A percentile compares a stretch with the other conserved stretches of the same genome.
These are phyloP conservation scores for maize (Zea mays) DNA, from an alignment of 176 grass and related monocot genomes.

Conservation along the genomic window DNA sequence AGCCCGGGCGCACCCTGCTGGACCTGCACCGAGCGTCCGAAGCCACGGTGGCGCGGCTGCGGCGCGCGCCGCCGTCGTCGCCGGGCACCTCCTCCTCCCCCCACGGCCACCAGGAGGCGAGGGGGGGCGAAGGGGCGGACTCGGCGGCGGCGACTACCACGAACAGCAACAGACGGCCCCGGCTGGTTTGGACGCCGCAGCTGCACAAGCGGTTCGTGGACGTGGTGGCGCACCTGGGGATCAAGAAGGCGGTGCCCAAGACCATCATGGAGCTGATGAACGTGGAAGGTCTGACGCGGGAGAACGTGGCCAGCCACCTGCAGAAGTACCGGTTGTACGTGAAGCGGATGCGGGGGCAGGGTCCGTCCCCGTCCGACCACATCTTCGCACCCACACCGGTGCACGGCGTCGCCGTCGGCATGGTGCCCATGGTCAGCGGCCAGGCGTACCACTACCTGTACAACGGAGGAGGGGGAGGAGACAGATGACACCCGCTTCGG, in stretches of 20 bases:
- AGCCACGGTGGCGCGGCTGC: slow-evolving; percentile 62
- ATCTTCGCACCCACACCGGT: slow-evolving; percentile 60
- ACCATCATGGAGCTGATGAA: slow-evolving; percentile 99
- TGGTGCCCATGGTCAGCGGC: too few species aligned
- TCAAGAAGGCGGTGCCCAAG: slow-evolving; percentile 93
- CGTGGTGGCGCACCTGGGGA: slow-evolving; percentile 87
- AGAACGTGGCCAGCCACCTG: slow-evolving; percentile 94
- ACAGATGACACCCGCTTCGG: too few species aligned
- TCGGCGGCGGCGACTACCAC: not conserved
- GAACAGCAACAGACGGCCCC: slow-evolving; percentile 30
- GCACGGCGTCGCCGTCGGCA: not conserved
- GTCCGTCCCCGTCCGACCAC: slow-evolving; percentile 46
- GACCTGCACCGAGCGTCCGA: slow-evolving; percentile 75
- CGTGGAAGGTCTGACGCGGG: slow-evolving; percentile 76
- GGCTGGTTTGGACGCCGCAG: slow-evolving; percentile 91
- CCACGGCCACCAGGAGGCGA: not conserved
- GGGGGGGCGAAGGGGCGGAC: slow-evolving; percentile 36
- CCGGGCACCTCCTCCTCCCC: not conserved
- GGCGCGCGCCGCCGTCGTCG: slow-evolving; percentile 25
- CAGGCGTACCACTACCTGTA: too few species aligned
- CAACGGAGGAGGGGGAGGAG: too few species aligned
- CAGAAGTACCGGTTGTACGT: slow-evolving; percentile 94
- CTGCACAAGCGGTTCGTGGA: slow-evolving; percentile 97
- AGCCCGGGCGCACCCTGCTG: slow-evolving; percentile 55
- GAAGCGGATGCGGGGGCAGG: slow-evolving; percentile 66